Conservation (phyloP, 768 basidiomycete genomes). For the Chlorophyllum brunneum region DNA sequence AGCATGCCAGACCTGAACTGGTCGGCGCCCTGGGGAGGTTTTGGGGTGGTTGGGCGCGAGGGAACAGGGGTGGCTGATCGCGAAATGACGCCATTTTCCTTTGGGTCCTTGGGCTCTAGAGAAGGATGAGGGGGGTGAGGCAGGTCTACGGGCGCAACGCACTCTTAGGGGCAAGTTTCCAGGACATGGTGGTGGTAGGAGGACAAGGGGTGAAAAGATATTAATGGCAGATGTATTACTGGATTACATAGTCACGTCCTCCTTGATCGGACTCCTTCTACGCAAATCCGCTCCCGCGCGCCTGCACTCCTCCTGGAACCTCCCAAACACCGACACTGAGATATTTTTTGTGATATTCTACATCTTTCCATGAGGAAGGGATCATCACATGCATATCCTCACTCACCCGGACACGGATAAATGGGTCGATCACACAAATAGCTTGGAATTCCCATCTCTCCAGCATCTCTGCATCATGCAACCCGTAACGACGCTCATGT, state of each 20-base stretch:
- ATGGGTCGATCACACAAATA: constrained; percentile 34
- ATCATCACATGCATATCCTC: neutral
- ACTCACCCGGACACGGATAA: constrained; percentile 34
- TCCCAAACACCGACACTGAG: constrained; percentile 1
- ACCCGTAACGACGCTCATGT: neutral
- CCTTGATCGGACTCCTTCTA: constrained; percentile 5
- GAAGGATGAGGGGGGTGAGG: constrained; percentile 5
- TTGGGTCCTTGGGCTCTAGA: constrained; percentile 65
- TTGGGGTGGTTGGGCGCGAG: constrained; percentile 78
- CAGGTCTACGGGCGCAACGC: constrained; percentile 15
- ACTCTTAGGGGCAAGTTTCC: constrained; percentile 49
- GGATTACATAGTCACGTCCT: constrained; percentile 12
- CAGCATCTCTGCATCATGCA: neutral
- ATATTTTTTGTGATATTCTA: constrained; percentile 9
- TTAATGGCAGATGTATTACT: neutral
- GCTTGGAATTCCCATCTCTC: constrained; percentile 5
- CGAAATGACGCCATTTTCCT: constrained; percentile 67
- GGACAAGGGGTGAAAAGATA: constrained; percentile 5
- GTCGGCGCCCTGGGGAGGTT: constrained; percentile 47
- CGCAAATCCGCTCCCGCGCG: constrained; percentile 1
- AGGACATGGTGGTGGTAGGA: constrained; percentile 41
- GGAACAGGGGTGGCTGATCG: constrained; percentile 80
- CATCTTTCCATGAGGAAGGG: neutral
- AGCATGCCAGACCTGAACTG: constrained; percentile 88
- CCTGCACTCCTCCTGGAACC: constrained; percentile 7